Evolutionary conservation across 176 grass and related monocot genomes (phyloP).

Genomic region (Paspalum vaginatum): DNA sequence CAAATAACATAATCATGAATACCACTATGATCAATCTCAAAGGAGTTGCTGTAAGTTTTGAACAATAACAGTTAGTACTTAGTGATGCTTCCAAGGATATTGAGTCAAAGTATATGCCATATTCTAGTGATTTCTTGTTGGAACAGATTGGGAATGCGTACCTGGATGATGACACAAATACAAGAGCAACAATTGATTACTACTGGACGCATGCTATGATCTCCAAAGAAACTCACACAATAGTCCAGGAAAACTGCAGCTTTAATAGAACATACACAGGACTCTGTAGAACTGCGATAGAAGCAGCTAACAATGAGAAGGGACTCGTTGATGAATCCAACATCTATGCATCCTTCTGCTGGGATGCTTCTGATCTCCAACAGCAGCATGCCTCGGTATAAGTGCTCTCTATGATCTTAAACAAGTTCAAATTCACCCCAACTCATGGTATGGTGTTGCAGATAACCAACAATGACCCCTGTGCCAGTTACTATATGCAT

Average conservation of each 20-base stretch:
- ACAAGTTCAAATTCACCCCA: conserved; percentile 10
- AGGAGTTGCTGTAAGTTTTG: conserved; percentile 55
- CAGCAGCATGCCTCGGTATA: conserved; percentile 34
- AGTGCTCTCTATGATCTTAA: conserved; percentile 11
- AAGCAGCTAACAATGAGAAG: conserved; percentile 31
- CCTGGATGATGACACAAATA: conserved; percentile 48
- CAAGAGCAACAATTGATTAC: conserved; percentile 45
- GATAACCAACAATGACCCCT: conserved; percentile 42
- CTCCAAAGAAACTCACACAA: conserved; percentile 44
- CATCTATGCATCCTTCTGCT: conserved; percentile 37
- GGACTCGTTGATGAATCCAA: conserved; percentile 40
- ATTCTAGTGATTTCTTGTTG: conserved; percentile 15
- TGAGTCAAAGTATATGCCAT: neutral
- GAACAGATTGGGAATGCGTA: conserved; percentile 55
- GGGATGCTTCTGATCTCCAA: conserved; percentile 32
- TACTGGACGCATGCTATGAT: conserved; percentile 68
- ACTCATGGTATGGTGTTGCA: conserved; percentile 39
- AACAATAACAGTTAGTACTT: conserved; percentile 4
- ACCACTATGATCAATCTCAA: conserved; percentile 44
- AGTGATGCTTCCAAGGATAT: conserved; percentile 12
- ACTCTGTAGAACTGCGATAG: conserved; percentile 25
- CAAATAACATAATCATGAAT: conserved; percentile 40
- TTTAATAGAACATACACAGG: conserved; percentile 47
- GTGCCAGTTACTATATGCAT: conserved; percentile 37
- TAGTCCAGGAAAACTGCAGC: conserved; percentile 47